Evolutionary conservation across 768 basidiomycete species (phyloP).

Genomic region (Serendipita sp.): DNA sequence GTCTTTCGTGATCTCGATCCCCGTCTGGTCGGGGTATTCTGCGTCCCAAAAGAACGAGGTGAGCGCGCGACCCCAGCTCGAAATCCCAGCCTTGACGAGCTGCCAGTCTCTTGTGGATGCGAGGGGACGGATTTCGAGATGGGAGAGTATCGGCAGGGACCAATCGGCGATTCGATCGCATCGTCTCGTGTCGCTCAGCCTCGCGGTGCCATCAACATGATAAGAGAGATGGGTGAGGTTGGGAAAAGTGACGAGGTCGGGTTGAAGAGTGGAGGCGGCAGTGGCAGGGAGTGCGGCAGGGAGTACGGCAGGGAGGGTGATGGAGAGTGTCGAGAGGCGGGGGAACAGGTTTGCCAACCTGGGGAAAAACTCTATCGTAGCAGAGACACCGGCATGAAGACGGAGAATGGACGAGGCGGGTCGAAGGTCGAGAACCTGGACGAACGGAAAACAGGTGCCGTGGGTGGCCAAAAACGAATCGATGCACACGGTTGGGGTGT

Average conservation of each 20-base stretch:
- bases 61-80: not conserved
- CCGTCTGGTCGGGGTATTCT: not conserved
- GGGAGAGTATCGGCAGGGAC: not conserved
- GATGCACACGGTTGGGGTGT: not conserved
- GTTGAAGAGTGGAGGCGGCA: too few relatives aligned
- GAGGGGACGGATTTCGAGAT: not conserved
- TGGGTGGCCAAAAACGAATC: not conserved
- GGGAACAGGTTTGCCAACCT: not conserved
- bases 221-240: not conserved
- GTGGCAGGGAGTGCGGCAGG: not conserved
- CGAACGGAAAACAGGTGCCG: not conserved
- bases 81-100: not conserved
- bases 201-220: not conserved
- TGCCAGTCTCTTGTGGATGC: not conserved
- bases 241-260: not conserved
- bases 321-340: not conserved
- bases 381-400: not conserved
- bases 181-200: not conserved
- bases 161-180: not conserved
- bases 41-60: not conserved
- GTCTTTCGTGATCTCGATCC: not conserved
- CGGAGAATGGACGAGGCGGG: not conserved
- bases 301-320: not conserved
- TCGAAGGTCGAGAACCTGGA: not conserved
- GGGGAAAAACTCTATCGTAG: not conserved